Evolutionary conservation across 345 rosid genomes (phyloP).

Genomic region (Eucalyptus virginea): DNA sequence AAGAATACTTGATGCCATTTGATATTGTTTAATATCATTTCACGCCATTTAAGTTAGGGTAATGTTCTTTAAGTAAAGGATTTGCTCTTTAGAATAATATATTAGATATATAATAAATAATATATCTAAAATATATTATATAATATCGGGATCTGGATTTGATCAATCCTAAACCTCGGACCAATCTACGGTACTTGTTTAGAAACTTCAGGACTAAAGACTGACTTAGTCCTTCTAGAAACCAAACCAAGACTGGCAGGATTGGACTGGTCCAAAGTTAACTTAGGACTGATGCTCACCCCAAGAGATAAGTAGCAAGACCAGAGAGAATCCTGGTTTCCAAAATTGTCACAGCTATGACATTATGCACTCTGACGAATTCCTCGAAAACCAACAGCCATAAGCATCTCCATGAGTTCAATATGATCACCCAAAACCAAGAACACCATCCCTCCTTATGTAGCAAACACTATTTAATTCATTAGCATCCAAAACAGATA

Average conservation of each 20-base stretch:
- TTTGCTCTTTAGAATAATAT: too few species aligned
- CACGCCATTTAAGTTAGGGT: too few species aligned
- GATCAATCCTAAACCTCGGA: rapidly evolving
- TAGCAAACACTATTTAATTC: neutral
- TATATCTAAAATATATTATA: too few species aligned
- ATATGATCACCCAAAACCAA: neutral
- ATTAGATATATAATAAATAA: too few species aligned
- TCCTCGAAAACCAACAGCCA: neutral
- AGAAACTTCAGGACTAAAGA: too few species aligned
- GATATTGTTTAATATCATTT: too few species aligned
- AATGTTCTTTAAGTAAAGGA: too few species aligned
- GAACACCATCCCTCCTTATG: neutral
- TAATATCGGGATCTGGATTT: rapidly evolving
- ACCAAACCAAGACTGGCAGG: rapidly evolving
- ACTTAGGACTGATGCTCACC: too few species aligned
- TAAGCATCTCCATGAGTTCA: neutral
- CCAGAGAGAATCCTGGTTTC: neutral
- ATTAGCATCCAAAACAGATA: neutral
- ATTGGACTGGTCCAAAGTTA: too few species aligned
- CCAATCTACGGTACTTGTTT: too few species aligned
- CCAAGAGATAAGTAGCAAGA: neutral
- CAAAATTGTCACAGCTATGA: neutral
- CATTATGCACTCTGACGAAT: neutral
- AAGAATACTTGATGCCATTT: too few species aligned
- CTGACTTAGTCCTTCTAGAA: rapidly evolving